Evolutionary conservation across 331 rosid species (phyloP), one percentile per base, ranked within the genome.

Genomic region (Malus hybrid): DNA sequence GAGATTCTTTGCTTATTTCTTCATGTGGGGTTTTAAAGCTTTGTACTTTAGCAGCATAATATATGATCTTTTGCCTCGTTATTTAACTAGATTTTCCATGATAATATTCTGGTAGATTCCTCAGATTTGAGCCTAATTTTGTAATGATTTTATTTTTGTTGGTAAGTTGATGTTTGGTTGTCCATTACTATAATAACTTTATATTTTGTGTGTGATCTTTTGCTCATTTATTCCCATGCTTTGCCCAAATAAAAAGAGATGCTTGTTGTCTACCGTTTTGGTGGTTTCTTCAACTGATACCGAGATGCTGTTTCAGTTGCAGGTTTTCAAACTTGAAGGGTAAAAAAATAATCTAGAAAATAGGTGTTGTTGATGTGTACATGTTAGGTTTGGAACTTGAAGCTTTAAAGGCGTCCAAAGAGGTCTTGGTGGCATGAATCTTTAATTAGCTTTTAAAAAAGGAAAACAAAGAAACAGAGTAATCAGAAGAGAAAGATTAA

Each of bases 221-320:
- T 88, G 75, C 86, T 85, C 92, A 74, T 86, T 84, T 89, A 91
- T 90, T 85, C 92, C 79, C 83, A 77, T 88, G 44, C 85, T 82
- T 78, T 64, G 20, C 73, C 77, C 81, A 78, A 81, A 79, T 75
- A 76, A 84, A 82, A 77, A 56, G 81, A 91, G 97, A 94, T 94
- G 88, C 97, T 89, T 88, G 79, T 81, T 94, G 99, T 94, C 97
- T 85, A 86, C 92, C 82, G 91, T 88, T 90, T 88, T 90, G 93
- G 91, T 85, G 97, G 91, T 84, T 90, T 78, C 80, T 84, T 85
- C 89, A 87, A 85, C 96, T 92, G 93, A 87, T 90, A 87, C 90
- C 91, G 72, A 95, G 93, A 90, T 92, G 99, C 97, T 94, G 97
- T 92, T 91, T 82, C 89, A 36, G 93, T 94, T 93, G 91, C 91